Evolutionary conservation across 1,284 basidiomycete species (phyloP), one percentile per base, ranked within the genome.

Genomic region (Chalciporus piperatoides): DNA sequence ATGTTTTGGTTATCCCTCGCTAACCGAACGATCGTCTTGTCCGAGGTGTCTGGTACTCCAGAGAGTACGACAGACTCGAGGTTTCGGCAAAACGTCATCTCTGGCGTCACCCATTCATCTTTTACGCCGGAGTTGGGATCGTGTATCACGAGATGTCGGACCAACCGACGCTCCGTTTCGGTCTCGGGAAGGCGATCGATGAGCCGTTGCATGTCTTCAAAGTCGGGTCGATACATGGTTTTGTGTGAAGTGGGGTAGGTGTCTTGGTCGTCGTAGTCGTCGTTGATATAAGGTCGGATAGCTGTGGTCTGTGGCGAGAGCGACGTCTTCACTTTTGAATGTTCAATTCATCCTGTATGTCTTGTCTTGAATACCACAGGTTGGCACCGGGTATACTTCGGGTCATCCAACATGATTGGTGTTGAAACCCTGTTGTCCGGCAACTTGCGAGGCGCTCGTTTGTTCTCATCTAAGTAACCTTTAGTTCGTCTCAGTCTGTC

Each of bases 21-120:
- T 30, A 93, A 73, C 6, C 76, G 66, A 40, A 79, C 71, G 42
- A 92, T 68, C 6, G 90, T 84, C 52, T 76, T 73, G 70, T 93
- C 86, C 33, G 86, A 81, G 12, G 84, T 77, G 49, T 81, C 77
- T 25, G 73, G 71, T 6, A 88, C 78, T 19, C 84, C 86, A 24
- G 80, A 82, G 27, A 97, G 71, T 56, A 87, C 82, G 36, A 88
- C 76, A 3, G 85, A 84, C 60, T 90, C 79, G 45, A 97, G 75
- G 49, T 86, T 80, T 6, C 81, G 79, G 63, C 86, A 87, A 37
- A 71, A 70, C 1, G 71, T 65, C 48, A 97, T 71, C 15, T 90
- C 77, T 7, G 68, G 61, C 33, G 78, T 76, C 38, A 97, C 75
- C 35, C 81, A 75, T 39, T 81, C 77, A 60, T 93, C 84, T 25